Evolutionary conservation across 495 filamentous ascomycete genomes (phyloP).

Genomic region (Stereocaulon alpinum): DNA sequence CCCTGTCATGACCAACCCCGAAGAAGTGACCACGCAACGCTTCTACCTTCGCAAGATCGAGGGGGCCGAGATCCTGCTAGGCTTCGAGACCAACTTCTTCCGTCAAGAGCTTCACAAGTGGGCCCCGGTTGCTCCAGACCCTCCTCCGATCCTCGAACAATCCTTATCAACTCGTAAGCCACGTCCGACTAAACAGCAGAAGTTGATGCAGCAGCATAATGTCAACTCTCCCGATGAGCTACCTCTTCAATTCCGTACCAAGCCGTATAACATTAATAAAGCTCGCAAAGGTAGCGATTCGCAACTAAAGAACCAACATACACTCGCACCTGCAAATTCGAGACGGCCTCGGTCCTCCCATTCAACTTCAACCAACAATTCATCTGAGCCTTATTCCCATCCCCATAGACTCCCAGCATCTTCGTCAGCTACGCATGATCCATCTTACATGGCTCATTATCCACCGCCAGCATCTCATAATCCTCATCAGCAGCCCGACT

Average conservation of each 20-base stretch:
- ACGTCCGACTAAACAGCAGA: conserved; percentile 93
- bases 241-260: conserved; percentile 66
- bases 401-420: conserved; percentile 18
- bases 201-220: conserved; percentile 79
- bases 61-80: conserved; percentile 86
- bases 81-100: conserved; percentile 95
- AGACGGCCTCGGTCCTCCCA: conserved; percentile 20
- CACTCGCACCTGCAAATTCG: conserved; percentile 17
- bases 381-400: conserved; percentile 18
- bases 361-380: conserved; percentile 20
- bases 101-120: conserved; percentile 92
- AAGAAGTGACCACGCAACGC: conserved; percentile 81
- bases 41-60: conserved; percentile 98
- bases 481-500: conserved; percentile 19
- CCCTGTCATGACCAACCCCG: conserved; percentile 64
- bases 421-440: conserved; percentile 18
- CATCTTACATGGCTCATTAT: conserved; percentile 21
- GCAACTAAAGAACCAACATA: conserved; percentile 18
- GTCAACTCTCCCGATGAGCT: conserved; percentile 83
- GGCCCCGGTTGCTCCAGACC: conserved; percentile 79
- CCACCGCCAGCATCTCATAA: conserved; percentile 19
- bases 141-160: conserved; percentile 68
- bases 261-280: conserved; percentile 46
- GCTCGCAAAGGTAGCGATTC: conserved; percentile 28
- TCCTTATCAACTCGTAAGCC: conserved; percentile 95